Evolutionary conservation across 805 yeast genomes (phyloP), one percentile per base, ranked within the genome.

Genomic region (Debaryomyces maramus): DNA sequence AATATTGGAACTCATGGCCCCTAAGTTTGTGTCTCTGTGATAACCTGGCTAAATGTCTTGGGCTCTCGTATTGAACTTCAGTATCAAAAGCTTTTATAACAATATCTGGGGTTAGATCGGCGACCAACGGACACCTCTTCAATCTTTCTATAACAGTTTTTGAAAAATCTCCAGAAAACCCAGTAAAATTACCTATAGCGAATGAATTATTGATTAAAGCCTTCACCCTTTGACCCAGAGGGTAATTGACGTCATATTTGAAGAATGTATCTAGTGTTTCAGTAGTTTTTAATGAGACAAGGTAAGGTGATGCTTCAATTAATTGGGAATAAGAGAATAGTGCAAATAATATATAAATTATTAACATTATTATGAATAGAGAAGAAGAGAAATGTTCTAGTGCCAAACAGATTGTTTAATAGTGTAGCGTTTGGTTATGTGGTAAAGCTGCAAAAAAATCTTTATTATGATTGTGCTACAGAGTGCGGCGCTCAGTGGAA

Each of bases 141-240:
- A 83, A 70, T 49, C 73, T 65, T 6, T 68, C 71, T 26, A 78
- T 50, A 1, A 73, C 65, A 8, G 67, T 77, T 19, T 61, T 56
- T 8, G 81, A 66, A 55, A 83, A 78, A 39, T 72, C 73, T 1
- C 89, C 88, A 0, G 83, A 72, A 45, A 88, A 77, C 0, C 85
- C 95, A 47, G 76, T 78, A 54, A 86, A 84, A 16, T 71, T 72
- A 1, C 95, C 95, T 52, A 88, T 79, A 0, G 85, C 72, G 48
- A 80, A 80, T 9, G 76, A 66, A 40, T 73, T 70, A 9, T 70
- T 65, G 19, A 86, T 73, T 30, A 69, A 59, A 27, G 72, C 65
- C 45, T 77, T 57, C 38, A 74, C 61, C 51, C 78, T 74, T 20
- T 75, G 57, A 3, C 55, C 48, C 18, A 50, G 52, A 0, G 70